These are phyloP conservation scores for Brachypodium distachyon DNA, from an alignment of 202 grass and related monocot genomes.

Conservation along the genomic window DNA sequence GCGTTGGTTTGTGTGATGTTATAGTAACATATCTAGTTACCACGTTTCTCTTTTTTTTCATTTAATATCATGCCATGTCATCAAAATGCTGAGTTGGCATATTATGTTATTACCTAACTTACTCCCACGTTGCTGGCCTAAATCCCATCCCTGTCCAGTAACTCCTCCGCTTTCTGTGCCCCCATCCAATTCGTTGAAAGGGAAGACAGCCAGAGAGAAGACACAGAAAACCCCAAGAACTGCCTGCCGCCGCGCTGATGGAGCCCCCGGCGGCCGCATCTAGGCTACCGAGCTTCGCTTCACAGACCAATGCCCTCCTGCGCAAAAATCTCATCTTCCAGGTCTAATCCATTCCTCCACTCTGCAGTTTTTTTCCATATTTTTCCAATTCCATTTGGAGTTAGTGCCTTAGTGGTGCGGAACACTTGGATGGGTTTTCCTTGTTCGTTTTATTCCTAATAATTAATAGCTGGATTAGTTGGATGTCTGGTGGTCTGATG, in stretches of 20 bases:
- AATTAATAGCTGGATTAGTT: neutral
- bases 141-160: too few species aligned
- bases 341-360: slow-evolving; percentile 11
- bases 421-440: neutral
- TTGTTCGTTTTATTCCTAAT: neutral
- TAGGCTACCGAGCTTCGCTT: slow-evolving; percentile 25
- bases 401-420: neutral
- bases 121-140: too few species aligned
- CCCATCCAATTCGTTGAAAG: neutral
- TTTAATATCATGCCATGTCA: too few species aligned
- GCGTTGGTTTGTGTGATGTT: too few species aligned
- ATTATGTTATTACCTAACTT: too few species aligned
- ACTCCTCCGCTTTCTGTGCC: neutral
- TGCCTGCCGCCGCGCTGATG: slow-evolving; percentile 13
- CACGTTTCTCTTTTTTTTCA: too few species aligned
- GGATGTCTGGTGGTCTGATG: neutral
- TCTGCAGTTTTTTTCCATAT: neutral
- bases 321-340: slow-evolving; percentile 67
- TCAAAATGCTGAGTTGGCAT: too few species aligned
- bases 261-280: slow-evolving; percentile 7
- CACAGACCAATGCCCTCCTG: slow-evolving; percentile 61
- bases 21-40: too few species aligned
- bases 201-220: neutral
- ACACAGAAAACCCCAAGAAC: neutral
- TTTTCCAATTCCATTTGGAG: neutral